Conservation (phyloP, 768 basidiomycete genomes). For the Neoboletus subvelutipes region DNA sequence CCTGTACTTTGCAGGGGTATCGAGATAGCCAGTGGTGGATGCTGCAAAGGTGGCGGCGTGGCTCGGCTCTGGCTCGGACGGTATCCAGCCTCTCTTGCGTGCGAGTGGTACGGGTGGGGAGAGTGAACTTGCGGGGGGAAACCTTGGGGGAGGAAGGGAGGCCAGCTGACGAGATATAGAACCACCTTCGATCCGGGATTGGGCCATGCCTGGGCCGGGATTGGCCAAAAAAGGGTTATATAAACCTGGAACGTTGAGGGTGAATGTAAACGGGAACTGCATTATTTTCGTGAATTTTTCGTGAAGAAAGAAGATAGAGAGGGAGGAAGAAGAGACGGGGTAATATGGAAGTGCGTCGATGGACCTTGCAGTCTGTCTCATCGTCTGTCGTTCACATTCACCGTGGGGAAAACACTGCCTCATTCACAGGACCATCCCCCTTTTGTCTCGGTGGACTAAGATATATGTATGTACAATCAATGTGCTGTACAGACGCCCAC, state of each 20-base stretch:
- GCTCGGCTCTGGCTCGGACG: slow-evolving; percentile 56
- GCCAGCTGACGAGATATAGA: slow-evolving; percentile 21
- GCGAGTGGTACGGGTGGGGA: slow-evolving; percentile 42
- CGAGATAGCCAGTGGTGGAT: slow-evolving; percentile 63
- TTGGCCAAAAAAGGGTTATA: slow-evolving; percentile 58
- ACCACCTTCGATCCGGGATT: slow-evolving; percentile 29
- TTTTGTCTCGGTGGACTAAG: too few relatives aligned
- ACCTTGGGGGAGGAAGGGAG: slow-evolving; percentile 19
- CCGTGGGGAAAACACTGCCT: slow-evolving; percentile 13
- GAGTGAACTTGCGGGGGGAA: slow-evolving; percentile 16
- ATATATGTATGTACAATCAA: not conserved
- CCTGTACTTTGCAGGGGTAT: slow-evolving; percentile 65
- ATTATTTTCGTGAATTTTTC: slow-evolving; percentile 35
- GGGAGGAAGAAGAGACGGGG: not conserved
- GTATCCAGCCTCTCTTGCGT: slow-evolving; percentile 74
- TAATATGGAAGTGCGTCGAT: not conserved
- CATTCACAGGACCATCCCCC: not conserved
- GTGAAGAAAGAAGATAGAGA: slow-evolving; percentile 12
- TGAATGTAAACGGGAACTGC: slow-evolving; percentile 75
- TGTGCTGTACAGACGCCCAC: too few relatives aligned
- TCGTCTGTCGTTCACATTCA: not conserved
- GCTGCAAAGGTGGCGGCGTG: slow-evolving; percentile 50
- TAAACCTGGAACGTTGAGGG: slow-evolving; percentile 60
- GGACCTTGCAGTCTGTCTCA: not conserved
- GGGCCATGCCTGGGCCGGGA: slow-evolving; percentile 17